Conservation (phyloP, 2,329 filamentous ascomycete species). For the Escovopsis weberi region DNA sequence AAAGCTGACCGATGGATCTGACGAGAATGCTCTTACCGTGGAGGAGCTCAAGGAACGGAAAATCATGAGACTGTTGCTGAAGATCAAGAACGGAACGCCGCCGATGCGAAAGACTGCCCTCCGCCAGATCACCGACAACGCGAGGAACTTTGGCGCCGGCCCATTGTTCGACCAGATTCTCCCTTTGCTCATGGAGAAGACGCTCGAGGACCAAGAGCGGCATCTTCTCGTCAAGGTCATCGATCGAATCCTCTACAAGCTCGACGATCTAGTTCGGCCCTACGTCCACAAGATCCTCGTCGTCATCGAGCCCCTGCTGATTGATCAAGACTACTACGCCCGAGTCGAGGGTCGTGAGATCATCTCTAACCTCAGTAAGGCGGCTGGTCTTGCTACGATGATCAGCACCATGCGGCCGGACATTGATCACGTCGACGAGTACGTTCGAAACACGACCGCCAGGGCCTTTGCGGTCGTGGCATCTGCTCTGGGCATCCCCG, state of each 20-base stretch:
- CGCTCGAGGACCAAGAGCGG: conserved; percentile 91
- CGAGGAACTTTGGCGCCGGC: conserved; percentile 85
- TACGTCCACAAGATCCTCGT: conserved; percentile 98
- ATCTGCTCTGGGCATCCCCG: conserved; percentile 88
- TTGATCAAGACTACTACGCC: conserved; percentile 98
- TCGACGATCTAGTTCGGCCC: conserved; percentile 88
- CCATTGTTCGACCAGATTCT: conserved; percentile 95
- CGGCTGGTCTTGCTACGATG: conserved; percentile 94
- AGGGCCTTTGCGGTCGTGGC: conserved; percentile 95
- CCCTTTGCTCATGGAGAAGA: conserved; percentile 95
- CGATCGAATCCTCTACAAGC: conserved; percentile 94
- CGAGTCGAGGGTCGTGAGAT: conserved; percentile 97
- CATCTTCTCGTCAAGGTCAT: conserved; percentile 98
- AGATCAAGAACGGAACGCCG: conserved; percentile 98
- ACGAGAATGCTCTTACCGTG: conserved; percentile 82
- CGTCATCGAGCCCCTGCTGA: conserved; percentile 96
- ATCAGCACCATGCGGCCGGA: conserved; percentile 98
- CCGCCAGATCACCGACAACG: conserved; percentile 94
- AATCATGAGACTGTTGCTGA: conserved; percentile 91
- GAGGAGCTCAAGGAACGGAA: conserved; percentile 96
- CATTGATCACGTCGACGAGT: conserved; percentile 96
- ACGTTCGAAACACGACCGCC: conserved; percentile 94
- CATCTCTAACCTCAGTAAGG: conserved; percentile 94
- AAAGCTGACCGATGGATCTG: conserved; percentile 85
- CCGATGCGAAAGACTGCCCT: conserved; percentile 98